phyloP scores from a whole-genome alignment of 78 protist genomes.

The Capsaspora owczarzaki region DNA sequence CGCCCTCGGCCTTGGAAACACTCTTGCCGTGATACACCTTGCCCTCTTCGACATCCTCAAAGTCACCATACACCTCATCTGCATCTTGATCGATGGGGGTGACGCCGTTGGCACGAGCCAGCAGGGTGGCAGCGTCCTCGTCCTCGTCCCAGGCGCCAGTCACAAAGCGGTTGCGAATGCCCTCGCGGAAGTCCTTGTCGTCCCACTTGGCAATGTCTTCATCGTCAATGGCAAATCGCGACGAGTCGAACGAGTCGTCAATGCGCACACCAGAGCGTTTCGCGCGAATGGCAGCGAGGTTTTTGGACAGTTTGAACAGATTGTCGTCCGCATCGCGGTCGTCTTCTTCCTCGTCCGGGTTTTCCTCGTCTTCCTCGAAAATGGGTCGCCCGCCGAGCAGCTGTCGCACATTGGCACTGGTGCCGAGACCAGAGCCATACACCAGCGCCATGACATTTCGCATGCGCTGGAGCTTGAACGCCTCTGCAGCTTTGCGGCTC shows the following conservation, averaged over 20 bases:
- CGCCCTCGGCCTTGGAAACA: conserved; percentile 15
- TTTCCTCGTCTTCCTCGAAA: no score
- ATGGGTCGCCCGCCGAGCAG: no score
- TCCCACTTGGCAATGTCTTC: no score
- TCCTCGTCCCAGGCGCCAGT: conserved; percentile 52
- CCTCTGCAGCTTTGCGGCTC: conserved; percentile 13
- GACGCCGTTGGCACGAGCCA: background rate
- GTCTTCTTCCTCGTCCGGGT: conserved; percentile 8
- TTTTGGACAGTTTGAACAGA: background rate
- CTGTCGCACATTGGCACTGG: no score
- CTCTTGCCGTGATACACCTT: conserved; percentile 23
- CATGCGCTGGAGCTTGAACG: background rate
- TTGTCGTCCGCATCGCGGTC: conserved; percentile 13
- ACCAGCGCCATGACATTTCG: conserved; percentile 7
- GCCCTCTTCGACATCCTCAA: conserved; percentile 83
- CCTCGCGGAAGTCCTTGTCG: background rate
- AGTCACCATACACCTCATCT: conserved; percentile 61
- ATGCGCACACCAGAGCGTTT: background rate
- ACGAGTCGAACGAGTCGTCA: background rate
- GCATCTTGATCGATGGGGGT: background rate
- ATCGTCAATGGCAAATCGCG: background rate
- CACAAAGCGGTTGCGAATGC: conserved; percentile 48
- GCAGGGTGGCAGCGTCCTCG: conserved; percentile 12
- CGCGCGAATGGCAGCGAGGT: background rate
- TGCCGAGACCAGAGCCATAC: conserved; percentile 15